Evolutionary conservation across 495 filamentous ascomycete genomes (phyloP), one percentile per base, ranked within the genome.

Genomic region (Aspergillus egyptiacus): DNA sequence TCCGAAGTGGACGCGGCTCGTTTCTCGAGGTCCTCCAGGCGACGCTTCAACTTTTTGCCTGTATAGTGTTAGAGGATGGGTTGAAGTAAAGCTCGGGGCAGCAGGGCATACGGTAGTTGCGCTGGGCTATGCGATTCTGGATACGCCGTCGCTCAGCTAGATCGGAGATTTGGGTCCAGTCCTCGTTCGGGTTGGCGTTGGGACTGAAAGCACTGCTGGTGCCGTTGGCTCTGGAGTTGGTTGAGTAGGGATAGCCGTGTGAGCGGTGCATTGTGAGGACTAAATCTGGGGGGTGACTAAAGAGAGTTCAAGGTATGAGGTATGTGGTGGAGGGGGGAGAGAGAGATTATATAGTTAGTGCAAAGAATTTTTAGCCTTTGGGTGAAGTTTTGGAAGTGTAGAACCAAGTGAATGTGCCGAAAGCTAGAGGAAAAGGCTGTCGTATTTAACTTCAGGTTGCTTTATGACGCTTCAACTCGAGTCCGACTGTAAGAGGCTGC

Each of bases 151-250:
- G 81, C 72, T 96, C 91, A 45, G 91, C 91, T 32, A 96, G 79
- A 64, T 97, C 91, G 35, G 93, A 96, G 69, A 97, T 96, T 80
- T 97, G 93, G 62, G 91, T 97, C 91, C 91, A 97, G 73, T 97
- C 91, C 70, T 97, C 91, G 57, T 95, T 91, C 46, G 93, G 90
- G 67, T 96, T 93, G 57, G 93, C 94, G 51, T 87, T 93, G 55
- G 86, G 85, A 72, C 90, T 95, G 79, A 96, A 96, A 54, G 94
- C 93, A 66, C 89, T 95, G 72, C 91, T 94, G 35, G 89, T 94
- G 53, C 81, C 83, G 62, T 89, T 84, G 47, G 62, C 81, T 53
- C 83, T 80, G 34, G 86, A 66, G 50, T 61, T 59, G 41, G 70
- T 59, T 27, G 64, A 61, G 35, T 60, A 61, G 6, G 58, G 55